Conservation (phyloP, 441 rosid species). For the Codiaeum variegatum region DNA sequence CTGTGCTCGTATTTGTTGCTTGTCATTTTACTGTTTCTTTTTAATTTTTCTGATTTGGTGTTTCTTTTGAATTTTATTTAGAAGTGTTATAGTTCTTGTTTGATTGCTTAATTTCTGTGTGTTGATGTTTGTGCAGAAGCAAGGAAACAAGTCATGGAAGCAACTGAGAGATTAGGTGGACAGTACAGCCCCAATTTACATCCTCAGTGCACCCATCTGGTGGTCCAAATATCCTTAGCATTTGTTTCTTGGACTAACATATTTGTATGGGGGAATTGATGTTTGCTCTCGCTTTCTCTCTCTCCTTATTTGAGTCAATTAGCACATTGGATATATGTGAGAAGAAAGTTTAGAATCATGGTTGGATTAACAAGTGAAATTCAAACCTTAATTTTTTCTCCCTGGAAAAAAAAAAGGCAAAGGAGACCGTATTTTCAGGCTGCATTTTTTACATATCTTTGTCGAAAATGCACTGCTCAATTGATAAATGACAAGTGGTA, state of each 20-base stretch:
- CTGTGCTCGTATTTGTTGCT: constrained; percentile 1
- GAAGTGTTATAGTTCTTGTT: neutral
- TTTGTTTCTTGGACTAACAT: neutral
- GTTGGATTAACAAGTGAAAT: neutral
- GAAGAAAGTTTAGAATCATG: constrained; percentile 5
- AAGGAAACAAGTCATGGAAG: constrained; percentile 91
- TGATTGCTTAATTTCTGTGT: neutral
- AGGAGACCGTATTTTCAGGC: neutral
- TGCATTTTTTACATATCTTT: neutral
- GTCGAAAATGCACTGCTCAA: neutral
- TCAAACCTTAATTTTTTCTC: neutral
- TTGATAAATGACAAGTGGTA: neutral
- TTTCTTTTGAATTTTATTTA: neutral
- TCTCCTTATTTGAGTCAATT: neutral
- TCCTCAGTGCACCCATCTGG: constrained; percentile 89
- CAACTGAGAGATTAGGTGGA: constrained; percentile 90
- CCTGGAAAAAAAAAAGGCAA: neutral
- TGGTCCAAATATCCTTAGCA: constrained; percentile 89
- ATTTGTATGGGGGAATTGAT: neutral
- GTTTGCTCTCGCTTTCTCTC: neutral
- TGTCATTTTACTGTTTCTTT: neutral
- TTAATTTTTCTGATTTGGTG: neutral
- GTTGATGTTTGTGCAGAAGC: constrained; percentile 54
- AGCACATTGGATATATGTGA: neutral
- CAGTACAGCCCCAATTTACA: constrained; percentile 79